These are phyloP conservation scores for Cajanus cajan DNA, from an alignment of 306 rosid genomes.

Conservation along the genomic window DNA sequence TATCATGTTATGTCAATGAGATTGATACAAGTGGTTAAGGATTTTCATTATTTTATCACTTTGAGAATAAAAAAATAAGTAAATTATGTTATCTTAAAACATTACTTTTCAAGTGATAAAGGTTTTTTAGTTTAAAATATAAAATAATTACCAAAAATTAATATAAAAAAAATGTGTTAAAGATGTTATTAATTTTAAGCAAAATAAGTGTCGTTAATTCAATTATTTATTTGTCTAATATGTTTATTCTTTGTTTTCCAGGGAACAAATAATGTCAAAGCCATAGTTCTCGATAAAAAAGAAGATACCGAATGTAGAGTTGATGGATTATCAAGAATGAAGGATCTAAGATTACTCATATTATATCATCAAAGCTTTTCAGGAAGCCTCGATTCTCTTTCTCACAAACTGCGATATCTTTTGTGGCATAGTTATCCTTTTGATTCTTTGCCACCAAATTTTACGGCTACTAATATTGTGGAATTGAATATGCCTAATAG, in stretches of 20 bases:
- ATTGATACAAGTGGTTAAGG: no score
- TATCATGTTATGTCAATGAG: no score
- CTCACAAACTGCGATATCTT: slow-evolving; percentile 12
- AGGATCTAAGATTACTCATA: slow-evolving; percentile 4
- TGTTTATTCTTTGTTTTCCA: neutral
- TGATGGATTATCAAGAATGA: slow-evolving; percentile 26
- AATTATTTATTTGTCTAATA: neutral
- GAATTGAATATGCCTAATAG: slow-evolving; percentile 24
- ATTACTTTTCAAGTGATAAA: no score
- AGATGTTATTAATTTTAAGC: no score
- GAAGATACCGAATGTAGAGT: neutral
- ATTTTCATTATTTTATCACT: no score
- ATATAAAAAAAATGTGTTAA: no score
- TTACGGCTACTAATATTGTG: neutral
- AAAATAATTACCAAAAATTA: no score
- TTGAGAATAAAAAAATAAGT: no score
- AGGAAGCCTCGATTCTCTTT: neutral
- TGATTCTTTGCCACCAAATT: slow-evolving; percentile 17
- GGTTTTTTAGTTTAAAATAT: no score
- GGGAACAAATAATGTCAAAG: slow-evolving; percentile 24
- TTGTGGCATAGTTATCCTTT: slow-evolving; percentile 27
- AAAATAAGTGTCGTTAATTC: neutral
- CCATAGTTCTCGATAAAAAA: neutral
- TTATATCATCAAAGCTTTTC: neutral
- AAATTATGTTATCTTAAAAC: no score